These are phyloP conservation scores for Starmerella vaccinii DNA, from an alignment of 805 yeast genomes.

Conservation along the genomic window DNA sequence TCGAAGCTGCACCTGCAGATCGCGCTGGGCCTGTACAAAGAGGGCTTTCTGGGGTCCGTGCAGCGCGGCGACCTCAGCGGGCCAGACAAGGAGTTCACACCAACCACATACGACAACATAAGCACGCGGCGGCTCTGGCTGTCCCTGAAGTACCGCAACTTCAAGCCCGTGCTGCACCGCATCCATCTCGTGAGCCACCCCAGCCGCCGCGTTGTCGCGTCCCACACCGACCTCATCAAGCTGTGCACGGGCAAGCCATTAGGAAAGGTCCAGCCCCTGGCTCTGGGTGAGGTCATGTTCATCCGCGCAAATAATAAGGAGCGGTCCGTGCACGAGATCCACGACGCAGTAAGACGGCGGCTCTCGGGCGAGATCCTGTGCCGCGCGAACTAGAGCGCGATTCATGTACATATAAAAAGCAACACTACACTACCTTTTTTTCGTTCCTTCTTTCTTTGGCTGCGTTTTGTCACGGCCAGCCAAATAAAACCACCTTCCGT, in stretches of 20 bases:
- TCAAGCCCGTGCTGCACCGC: constrained; percentile 62
- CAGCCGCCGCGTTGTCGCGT: constrained; percentile 58
- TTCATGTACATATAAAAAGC: background rate
- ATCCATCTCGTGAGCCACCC: constrained; percentile 76
- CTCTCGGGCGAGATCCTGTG: constrained; percentile 71
- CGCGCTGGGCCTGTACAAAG: constrained; percentile 74
- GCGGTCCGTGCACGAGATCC: constrained; percentile 57
- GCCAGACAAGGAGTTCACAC: constrained; percentile 53
- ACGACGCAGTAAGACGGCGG: constrained; percentile 72
- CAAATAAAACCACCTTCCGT: too few species aligned
- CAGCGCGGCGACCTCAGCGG: constrained; percentile 78
- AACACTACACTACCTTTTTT: too few species aligned
- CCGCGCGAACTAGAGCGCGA: constrained; percentile 36
- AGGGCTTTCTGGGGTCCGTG: constrained; percentile 76
- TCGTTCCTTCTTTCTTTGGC: too few species aligned
- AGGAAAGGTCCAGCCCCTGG: constrained; percentile 66
- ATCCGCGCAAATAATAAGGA: constrained; percentile 41
- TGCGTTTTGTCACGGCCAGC: too few species aligned
- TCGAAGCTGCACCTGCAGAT: constrained; percentile 73
- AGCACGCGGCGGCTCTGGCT: constrained; percentile 83
- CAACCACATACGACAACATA: constrained; percentile 77
- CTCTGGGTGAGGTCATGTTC: constrained; percentile 82
- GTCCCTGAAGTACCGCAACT: constrained; percentile 76
- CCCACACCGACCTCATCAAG: constrained; percentile 52
- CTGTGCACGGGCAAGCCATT: constrained; percentile 68